Conservation (phyloP, 768 basidiomycete genomes). For the Candolleomyces eurysporus region DNA sequence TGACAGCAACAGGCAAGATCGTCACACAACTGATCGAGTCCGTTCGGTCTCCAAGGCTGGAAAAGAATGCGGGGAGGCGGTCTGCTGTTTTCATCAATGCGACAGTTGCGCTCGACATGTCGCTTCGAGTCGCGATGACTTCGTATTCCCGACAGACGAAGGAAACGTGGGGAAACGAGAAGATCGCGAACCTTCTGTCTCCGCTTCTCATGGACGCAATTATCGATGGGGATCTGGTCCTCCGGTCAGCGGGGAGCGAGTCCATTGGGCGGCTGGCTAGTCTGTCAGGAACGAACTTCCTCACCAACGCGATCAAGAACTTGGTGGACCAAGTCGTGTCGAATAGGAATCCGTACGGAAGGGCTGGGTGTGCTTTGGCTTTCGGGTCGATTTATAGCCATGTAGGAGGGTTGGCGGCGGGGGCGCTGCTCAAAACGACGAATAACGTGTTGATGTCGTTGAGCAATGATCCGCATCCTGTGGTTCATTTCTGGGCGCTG, state of each 20-base stretch:
- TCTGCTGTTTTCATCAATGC: constrained; percentile 83
- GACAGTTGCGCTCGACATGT: constrained; percentile 70
- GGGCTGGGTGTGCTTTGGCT: constrained; percentile 91
- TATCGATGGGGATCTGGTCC: constrained; percentile 72
- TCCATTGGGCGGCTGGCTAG: constrained; percentile 85
- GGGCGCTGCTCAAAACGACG: constrained; percentile 91
- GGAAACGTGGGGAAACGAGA: constrained; percentile 64
- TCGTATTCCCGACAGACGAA: constrained; percentile 55
- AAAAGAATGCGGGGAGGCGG: constrained; percentile 83
- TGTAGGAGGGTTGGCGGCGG: constrained; percentile 93
- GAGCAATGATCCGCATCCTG: constrained; percentile 92
- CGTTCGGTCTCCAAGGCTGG: constrained; percentile 72
- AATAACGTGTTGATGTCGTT: constrained; percentile 95
- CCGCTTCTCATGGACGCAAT: constrained; percentile 82
- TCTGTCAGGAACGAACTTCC: constrained; percentile 78
- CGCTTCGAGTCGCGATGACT: too few relatives aligned
- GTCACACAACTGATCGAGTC: constrained; percentile 62
- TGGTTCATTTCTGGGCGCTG: constrained; percentile 93
- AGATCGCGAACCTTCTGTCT: constrained; percentile 60
- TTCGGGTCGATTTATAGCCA: constrained; percentile 90
- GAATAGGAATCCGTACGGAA: constrained; percentile 88
- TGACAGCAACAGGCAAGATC: constrained; percentile 50
- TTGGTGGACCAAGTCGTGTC: constrained; percentile 92
- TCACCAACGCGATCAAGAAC: constrained; percentile 84
- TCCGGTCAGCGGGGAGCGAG: constrained; percentile 82